Evolutionary conservation across 441 rosid species (phyloP).

Genomic region (Populus hybrid): DNA sequence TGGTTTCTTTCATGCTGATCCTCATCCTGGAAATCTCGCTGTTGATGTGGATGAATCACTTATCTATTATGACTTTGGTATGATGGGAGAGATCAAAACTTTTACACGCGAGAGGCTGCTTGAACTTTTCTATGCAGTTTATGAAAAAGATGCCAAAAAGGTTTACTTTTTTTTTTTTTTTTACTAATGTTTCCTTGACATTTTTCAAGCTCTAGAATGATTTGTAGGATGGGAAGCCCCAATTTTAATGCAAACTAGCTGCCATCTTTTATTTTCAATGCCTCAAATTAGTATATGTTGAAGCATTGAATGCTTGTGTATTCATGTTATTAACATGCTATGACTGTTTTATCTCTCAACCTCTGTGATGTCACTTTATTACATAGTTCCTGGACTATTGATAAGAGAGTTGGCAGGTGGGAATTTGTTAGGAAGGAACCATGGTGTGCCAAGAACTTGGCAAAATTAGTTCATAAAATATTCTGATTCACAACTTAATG

Average conservation of each 20-base stretch:
- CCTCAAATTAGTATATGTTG: not conserved
- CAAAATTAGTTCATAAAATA: not conserved
- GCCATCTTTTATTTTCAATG: not conserved
- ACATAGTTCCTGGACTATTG: not conserved
- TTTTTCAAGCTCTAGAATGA: conserved; percentile 4
- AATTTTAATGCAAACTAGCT: not conserved
- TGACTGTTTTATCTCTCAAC: not conserved
- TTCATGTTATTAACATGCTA: not conserved
- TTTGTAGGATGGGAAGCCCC: not conserved
- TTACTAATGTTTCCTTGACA: conserved; percentile 2
- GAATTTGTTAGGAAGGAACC: not conserved
- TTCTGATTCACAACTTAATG: not conserved
- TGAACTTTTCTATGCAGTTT: conserved; percentile 82
- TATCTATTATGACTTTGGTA: conserved; percentile 92
- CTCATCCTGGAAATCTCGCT: conserved; percentile 97
- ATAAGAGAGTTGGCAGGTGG: not conserved
- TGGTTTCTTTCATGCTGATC: conserved; percentile 98
- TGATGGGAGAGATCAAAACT: conserved; percentile 98
- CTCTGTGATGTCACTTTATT: not conserved
- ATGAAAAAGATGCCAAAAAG: conserved; percentile 94
- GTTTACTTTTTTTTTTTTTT: conserved; percentile 23
- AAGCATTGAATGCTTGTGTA: not conserved
- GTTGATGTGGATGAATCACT: conserved; percentile 72
- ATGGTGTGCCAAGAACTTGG: not conserved
- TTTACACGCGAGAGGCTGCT: conserved; percentile 83